Percentiles rank a stretch among this genome's conserved stretches.
Conservation (phyloP, 2,329 filamentous ascomycete genomes). For the Pseudogymnoascus sp. region DNA sequence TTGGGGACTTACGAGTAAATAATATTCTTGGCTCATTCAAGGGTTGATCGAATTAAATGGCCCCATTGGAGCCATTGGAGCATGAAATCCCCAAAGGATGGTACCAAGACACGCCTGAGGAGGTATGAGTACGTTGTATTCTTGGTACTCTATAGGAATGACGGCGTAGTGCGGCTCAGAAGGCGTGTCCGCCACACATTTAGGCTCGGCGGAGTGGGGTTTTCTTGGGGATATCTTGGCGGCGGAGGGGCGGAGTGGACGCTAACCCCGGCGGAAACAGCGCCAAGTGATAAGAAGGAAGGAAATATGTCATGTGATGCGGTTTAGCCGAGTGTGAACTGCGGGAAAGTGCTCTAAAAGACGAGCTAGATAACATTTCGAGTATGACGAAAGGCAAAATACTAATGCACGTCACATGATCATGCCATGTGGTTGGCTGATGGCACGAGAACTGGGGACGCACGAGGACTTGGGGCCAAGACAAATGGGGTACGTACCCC, state of each 20-base stretch:
- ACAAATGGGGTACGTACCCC: background rate
- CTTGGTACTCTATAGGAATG: background rate
- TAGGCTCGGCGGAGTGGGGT: background rate
- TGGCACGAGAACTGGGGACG: background rate
- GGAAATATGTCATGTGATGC: background rate
- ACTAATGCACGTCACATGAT: background rate
- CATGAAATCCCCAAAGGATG: background rate
- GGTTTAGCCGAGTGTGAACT: background rate
- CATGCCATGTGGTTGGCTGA: background rate
- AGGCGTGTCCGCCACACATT: background rate
- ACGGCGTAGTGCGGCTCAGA: background rate
- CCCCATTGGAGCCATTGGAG: background rate
- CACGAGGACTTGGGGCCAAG: background rate
- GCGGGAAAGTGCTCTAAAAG: background rate
- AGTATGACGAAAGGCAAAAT: background rate
- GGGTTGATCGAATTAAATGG: background rate
- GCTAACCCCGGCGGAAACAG: background rate
- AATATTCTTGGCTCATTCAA: conserved; percentile 1
- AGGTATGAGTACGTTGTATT: background rate
- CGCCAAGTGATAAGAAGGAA: conserved; percentile 2
- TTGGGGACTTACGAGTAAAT: conserved; percentile 1
- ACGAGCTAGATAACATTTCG: background rate
- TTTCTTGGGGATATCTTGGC: background rate
- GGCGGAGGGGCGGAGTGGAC: background rate
- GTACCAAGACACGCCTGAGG: background rate